A percentile compares a stretch with the other conserved stretches of the same genome.
Evolutionary conservation across 768 basidiomycete genomes (phyloP).

Genomic region (Auricularia sp.): DNA sequence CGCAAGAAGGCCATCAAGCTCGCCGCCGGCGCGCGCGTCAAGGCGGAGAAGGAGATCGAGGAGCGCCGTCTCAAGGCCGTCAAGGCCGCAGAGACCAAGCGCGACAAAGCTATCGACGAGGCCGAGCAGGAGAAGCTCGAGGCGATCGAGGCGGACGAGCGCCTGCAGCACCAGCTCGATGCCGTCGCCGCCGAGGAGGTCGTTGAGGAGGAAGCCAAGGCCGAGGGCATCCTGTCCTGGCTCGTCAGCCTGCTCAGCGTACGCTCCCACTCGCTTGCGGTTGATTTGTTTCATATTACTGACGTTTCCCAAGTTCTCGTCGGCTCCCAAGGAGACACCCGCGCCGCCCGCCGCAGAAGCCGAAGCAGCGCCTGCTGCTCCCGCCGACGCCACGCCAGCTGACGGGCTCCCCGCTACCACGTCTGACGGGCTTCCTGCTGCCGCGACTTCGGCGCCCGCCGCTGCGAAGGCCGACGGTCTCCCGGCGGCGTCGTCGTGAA

Average conservation of each 20-base stretch:
- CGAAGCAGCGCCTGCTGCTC: too few relatives aligned
- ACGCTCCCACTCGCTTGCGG: background rate
- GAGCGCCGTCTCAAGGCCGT: background rate
- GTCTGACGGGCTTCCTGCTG: background rate
- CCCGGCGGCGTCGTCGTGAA: background rate
- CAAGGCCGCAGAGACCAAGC: background rate
- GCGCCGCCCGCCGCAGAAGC: background rate
- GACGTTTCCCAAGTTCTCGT: background rate
- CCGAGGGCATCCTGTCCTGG: background rate
- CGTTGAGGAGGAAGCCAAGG: background rate
- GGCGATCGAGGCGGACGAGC: background rate
- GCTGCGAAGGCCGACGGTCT: background rate
- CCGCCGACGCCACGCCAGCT: too few relatives aligned
- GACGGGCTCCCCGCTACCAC: too few relatives aligned
- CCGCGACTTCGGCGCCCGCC: background rate
- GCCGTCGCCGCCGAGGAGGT: background rate
- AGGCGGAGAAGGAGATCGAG: slow-evolving; percentile 1
- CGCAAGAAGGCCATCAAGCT: slow-evolving; percentile 1
- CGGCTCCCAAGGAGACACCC: background rate
- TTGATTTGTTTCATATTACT: background rate
- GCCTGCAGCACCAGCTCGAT: background rate
- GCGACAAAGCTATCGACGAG: background rate
- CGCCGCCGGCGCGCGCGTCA: background rate
- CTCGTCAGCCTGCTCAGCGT: background rate
- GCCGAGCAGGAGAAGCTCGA: background rate